Evolutionary conservation across 768 basidiomycete species (phyloP).

Genomic region (Lentinus tigrinus): DNA sequence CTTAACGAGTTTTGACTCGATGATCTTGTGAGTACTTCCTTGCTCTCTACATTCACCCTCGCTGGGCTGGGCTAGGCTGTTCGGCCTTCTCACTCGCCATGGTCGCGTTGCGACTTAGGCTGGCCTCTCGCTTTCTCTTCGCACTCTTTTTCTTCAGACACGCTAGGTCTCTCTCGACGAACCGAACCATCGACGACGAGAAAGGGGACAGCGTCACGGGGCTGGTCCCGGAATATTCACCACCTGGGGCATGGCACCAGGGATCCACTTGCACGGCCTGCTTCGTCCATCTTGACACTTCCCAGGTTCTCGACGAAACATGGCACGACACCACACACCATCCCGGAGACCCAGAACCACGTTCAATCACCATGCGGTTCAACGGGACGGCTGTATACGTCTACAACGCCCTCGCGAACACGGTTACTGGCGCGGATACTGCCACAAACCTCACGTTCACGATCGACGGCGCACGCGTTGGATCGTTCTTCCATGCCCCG

Average conservation of each 20-base stretch:
- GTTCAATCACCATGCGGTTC: background rate
- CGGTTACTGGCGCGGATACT: background rate
- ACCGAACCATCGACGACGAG: conserved; percentile 19
- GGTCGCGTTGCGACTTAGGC: background rate
- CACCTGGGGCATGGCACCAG: conserved; percentile 5
- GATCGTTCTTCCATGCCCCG: background rate
- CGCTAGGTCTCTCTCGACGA: background rate
- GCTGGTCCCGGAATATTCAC: conserved; percentile 1
- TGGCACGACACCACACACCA: conserved; percentile 18
- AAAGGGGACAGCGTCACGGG: conserved; percentile 16
- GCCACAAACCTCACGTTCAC: conserved; percentile 17
- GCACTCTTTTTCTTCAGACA: background rate
- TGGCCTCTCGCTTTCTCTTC: background rate
- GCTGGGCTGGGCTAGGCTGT: too few species aligned
- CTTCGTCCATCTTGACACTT: background rate
- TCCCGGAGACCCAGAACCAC: background rate
- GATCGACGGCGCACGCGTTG: conserved; percentile 4
- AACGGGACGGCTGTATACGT: background rate
- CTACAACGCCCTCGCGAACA: background rate
- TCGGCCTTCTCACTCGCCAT: too few species aligned
- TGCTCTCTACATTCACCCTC: too few species aligned
- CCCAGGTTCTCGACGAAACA: conserved; percentile 6
- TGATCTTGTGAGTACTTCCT: too few species aligned
- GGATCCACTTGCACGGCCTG: conserved; percentile 10
- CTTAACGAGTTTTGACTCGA: too few species aligned